phyloP scores from a whole-genome alignment of 768 basidiomycete genomes.

The Chiua virens region DNA sequence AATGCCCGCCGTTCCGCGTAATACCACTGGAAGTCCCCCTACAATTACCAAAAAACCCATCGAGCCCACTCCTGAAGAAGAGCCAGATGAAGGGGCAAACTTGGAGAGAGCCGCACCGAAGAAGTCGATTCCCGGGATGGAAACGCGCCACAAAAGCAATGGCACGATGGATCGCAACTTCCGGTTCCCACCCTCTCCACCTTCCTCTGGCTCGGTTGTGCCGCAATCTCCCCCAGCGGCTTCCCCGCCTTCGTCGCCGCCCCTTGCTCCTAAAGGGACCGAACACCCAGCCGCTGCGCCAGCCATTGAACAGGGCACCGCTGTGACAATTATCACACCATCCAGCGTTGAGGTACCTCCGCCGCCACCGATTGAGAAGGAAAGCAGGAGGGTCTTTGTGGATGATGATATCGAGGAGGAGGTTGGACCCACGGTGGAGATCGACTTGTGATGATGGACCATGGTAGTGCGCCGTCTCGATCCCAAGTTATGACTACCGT shows the following conservation, averaged over 20 bases:
- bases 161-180: constrained; percentile 82
- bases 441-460: constrained; percentile 45
- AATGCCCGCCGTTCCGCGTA: constrained; percentile 59
- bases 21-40: constrained; percentile 42
- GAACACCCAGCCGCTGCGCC: neutral
- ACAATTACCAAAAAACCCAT: constrained; percentile 36
- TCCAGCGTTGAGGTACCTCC: constrained; percentile 75
- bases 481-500: neutral
- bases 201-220: constrained; percentile 7
- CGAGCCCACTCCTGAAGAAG: constrained; percentile 56
- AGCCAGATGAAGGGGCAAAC: constrained; percentile 35
- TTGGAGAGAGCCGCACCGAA: constrained; percentile 27
- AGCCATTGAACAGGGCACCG: constrained; percentile 8
- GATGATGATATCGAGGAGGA: constrained; percentile 71
- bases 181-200: constrained; percentile 55
- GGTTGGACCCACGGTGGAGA: constrained; percentile 77
- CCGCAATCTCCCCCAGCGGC: constrained; percentile 23
- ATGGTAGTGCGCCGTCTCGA: neutral
- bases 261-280: constrained; percentile 23
- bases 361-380: constrained; percentile 78
- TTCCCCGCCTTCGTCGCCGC: constrained; percentile 29
- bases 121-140: constrained; percentile 8
- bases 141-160: constrained; percentile 44
- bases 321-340: constrained; percentile 47
- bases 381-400: constrained; percentile 41